Base-by-base conservation (phyloP, 305 asterid genomes). In the Solanum hybrid region DNA sequence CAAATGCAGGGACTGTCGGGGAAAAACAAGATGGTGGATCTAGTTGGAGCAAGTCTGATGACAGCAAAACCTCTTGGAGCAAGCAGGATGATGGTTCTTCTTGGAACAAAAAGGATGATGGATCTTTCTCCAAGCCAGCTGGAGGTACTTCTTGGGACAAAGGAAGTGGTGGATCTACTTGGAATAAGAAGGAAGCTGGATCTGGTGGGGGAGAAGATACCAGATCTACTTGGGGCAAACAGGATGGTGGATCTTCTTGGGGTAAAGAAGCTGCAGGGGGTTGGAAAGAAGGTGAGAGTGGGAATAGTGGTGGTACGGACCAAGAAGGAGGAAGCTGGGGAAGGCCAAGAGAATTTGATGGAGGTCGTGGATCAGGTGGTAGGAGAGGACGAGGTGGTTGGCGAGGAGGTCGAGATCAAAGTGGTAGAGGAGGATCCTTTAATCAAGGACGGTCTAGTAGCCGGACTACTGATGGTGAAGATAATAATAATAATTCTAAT, bases 331-430 rank as follows among this genome's bases (percentile, higher is more conserved):
- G 90, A 14, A 85, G 93, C 88, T 91, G 94, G 93, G 94, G 93
- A 35, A 91, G 91, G 89, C 81, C 89, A 82, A 91, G 88, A 56
- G 15, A 94, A 69, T 93, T 92, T 89, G 95, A 91, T 86, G 90
- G 92, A n/a, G 93, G 95, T 72, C 93, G 94, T 90, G 95, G 94
- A 88, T 93, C 93, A 1, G 94, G 95, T 64, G 96, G 96, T 24
- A 90, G 95, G 86, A 87, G 94, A 72, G 94, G 95, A 76, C 85
- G 96, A 90, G 93, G 95, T 86, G 87, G 94, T 88, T 93, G 95
- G 34, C 94, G 94, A 37, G 95, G 95, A 76, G 86, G 89, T 27
- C 40, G 60, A 75, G 94, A 90, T 92, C 90, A 91, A 87, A 89
- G 85, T 93, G 94, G 97, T 75, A 85, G 93, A 86, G 97, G 94